These are phyloP conservation scores for Bullera alba DNA, from an alignment of 768 basidiomycete species.

Conservation along the genomic window DNA sequence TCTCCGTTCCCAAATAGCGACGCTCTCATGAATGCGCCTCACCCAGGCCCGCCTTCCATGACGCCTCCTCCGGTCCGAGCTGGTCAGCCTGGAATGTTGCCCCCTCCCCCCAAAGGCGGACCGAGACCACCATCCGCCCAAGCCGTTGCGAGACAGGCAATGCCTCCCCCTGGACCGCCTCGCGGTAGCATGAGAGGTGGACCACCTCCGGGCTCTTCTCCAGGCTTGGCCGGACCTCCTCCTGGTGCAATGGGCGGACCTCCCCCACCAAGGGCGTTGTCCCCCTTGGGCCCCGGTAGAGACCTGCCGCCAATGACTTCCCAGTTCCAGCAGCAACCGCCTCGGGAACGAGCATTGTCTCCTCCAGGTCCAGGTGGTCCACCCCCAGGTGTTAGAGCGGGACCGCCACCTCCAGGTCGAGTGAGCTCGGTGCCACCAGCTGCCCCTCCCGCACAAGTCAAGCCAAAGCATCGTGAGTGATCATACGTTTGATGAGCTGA, in stretches of 20 bases:
- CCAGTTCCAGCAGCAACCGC: too few relatives aligned
- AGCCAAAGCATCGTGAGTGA: constrained; percentile 59
- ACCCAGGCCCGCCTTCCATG: constrained; percentile 32
- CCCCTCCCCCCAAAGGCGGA: constrained; percentile 41
- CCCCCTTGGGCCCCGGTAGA: too few relatives aligned
- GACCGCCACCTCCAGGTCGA: constrained; percentile 28
- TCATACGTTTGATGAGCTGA: background rate
- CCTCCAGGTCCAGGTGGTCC: constrained; percentile 48
- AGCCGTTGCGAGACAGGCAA: constrained; percentile 17
- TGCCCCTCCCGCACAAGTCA: constrained; percentile 45
- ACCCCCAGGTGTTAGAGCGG: constrained; percentile 33
- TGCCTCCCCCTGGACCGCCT: constrained; percentile 11
- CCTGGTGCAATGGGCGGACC: constrained; percentile 31
- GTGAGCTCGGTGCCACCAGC: constrained; percentile 44
- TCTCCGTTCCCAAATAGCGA: constrained; percentile 76
- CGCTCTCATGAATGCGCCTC: constrained; percentile 25
- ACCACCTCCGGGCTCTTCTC: constrained; percentile 7
- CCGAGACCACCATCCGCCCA: constrained; percentile 41
- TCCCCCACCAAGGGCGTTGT: constrained; percentile 27
- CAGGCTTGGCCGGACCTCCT: constrained; percentile 12
- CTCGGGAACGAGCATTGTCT: constrained; percentile 42
- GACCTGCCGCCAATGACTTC: too few relatives aligned
- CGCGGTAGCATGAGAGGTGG: constrained; percentile 3
- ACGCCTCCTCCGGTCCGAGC: constrained; percentile 22
- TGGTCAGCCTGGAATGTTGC: constrained; percentile 29